Conservation (phyloP, 441 rosid genomes). For the Erodium trifolium region DNA sequence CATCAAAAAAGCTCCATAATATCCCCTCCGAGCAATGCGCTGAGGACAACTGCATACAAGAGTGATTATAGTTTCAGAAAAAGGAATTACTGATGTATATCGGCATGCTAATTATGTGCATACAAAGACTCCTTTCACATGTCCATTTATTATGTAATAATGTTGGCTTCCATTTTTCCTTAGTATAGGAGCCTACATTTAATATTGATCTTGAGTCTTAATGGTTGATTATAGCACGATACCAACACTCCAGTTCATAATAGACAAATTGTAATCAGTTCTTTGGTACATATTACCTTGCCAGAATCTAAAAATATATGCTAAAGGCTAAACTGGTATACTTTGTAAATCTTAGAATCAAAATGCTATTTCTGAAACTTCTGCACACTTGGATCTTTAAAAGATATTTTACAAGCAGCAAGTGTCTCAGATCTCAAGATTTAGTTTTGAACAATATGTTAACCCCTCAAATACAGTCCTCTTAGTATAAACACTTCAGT, state of each 20-base stretch:
- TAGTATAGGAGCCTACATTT: not conserved
- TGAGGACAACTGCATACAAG: conserved; percentile 67
- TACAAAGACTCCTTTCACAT: not conserved
- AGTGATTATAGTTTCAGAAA: not conserved
- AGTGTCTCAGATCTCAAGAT: not conserved
- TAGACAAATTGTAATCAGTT: not conserved
- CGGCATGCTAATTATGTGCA: not conserved
- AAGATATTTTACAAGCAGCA: not conserved
- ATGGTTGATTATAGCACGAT: not conserved
- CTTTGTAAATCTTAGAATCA: not conserved
- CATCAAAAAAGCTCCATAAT: conserved; percentile 91
- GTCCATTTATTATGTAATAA: not conserved
- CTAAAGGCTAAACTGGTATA: not conserved
- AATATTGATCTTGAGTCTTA: not conserved
- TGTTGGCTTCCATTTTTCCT: not conserved
- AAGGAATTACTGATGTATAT: no score
- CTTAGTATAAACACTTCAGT: not conserved
- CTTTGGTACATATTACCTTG: not conserved
- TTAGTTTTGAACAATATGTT: not conserved
- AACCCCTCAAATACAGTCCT: not conserved
- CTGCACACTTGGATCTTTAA: not conserved
- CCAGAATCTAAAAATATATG: not conserved
- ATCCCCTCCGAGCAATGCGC: conserved; percentile 70
- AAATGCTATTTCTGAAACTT: not conserved
- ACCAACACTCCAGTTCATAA: not conserved